Evolutionary conservation across 2,329 filamentous ascomycete genomes (phyloP), one percentile per base, ranked within the genome.

Genomic region (Aspergillus sp.): DNA sequence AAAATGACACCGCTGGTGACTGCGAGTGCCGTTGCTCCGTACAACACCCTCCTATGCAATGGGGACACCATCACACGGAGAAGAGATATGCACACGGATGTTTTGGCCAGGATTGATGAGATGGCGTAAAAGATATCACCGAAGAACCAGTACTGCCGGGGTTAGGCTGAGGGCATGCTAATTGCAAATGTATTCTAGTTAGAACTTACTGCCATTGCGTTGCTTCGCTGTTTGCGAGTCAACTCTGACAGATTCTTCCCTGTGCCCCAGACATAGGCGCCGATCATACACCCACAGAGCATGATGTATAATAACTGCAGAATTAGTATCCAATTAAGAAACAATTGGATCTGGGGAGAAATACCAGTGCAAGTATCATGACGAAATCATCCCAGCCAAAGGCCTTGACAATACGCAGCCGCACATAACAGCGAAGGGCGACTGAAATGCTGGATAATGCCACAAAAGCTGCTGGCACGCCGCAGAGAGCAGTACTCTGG

Each of bases 61-160:
- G 66, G 68, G 45, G 73, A 68, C 11, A 76, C 66, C 1, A 79
- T 75, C 12, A 83, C 71, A 27, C 80, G 76, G 2, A 82, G 73
- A 35, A 82, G 74, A 65, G 82, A 80, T 15, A 81, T 71, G 4
- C 72, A 77, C 44, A 83, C 77, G 4, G 79, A 76, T 41, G 82
- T 71, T 48, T 81, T 81, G 52, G 80, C 70, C 3, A 77, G 66
- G 39, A 76, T 72, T 4, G 74, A 80, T 2, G 75, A 70, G 27
- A 79, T 55, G 0, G 76, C 73, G 64, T 83, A 83, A 53, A 78
- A 75, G 15, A 80, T 62, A 52, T 82, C 79, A 66, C 78, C 80
- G 17, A 82, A 70, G 64, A 77, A 82, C 79, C 79, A 82, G 56
- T 62, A 66, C 64, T 66, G 35, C 3, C 8, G 7, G 14, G 4